Percentiles rank a stretch among this genome's conserved stretches.
These are phyloP conservation scores for Yarrowia sp. DNA, from an alignment of 805 yeast species.

Conservation along the genomic window DNA sequence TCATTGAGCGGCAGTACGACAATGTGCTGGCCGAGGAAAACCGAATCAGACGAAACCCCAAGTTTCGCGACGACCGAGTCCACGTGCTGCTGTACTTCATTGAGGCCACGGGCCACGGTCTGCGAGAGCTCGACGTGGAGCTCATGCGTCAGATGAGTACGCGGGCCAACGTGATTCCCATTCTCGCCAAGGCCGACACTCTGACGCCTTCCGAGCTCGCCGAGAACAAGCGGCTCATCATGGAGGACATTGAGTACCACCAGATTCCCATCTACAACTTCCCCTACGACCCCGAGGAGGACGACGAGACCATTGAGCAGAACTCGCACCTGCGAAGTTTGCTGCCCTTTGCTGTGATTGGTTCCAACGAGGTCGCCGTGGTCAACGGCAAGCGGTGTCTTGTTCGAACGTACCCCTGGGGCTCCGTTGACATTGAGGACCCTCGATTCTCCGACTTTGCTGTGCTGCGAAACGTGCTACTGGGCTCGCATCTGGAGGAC, in stretches of 20 bases:
- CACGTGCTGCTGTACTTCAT: conserved; percentile 82
- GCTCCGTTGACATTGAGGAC: conserved; percentile 55
- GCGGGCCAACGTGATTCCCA: conserved; percentile 83
- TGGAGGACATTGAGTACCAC: conserved; percentile 62
- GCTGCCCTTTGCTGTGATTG: conserved; percentile 69
- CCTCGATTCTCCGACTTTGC: conserved; percentile 48
- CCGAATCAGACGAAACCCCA: conserved; percentile 73
- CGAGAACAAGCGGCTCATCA: conserved; percentile 60
- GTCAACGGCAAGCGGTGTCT: conserved; percentile 27
- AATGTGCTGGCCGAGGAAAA: conserved; percentile 75
- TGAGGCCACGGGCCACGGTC: conserved; percentile 62
- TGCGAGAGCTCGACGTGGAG: conserved; percentile 73
- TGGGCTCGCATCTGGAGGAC: conserved; percentile 80
- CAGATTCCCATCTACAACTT: conserved; percentile 76
- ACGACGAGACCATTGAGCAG: conserved; percentile 51
- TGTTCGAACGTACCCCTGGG: conserved; percentile 68
- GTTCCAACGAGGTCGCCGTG: conserved; percentile 11
- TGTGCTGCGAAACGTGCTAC: conserved; percentile 65
- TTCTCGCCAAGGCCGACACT: conserved; percentile 80
- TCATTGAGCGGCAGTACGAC: conserved; percentile 75
- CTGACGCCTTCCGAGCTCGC: conserved; percentile 69
- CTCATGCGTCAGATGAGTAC: conserved; percentile 72
- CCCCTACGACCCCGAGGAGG: conserved; percentile 65
- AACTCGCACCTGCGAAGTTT: conserved; percentile 53
- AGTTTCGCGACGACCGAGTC: conserved; percentile 73